phyloP scores from a whole-genome alignment of 768 basidiomycete species.

The Trametes punicea region DNA sequence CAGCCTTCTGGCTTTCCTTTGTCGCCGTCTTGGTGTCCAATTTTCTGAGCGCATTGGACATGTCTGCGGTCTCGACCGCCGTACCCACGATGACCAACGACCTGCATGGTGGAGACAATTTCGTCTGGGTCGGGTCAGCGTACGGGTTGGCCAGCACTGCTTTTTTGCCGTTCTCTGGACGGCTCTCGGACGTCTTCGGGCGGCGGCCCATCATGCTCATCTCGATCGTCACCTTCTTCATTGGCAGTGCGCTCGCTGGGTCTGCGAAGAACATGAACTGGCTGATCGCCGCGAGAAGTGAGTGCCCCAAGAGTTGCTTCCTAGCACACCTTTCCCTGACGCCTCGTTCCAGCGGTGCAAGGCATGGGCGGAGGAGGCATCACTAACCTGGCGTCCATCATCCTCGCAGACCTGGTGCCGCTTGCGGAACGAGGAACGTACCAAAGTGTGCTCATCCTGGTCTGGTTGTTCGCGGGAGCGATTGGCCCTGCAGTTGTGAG shows the following conservation, averaged over 20 bases:
- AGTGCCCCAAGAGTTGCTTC: neutral
- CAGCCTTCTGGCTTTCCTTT: conserved; percentile 6
- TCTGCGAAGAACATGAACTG: conserved; percentile 37
- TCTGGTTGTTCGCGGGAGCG: conserved; percentile 5
- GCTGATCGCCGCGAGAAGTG: conserved; percentile 35
- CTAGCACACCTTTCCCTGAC: no score
- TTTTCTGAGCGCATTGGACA: conserved; percentile 13
- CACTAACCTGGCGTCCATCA: conserved; percentile 21
- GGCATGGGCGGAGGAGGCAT: conserved; percentile 28
- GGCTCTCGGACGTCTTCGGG: conserved; percentile 28
- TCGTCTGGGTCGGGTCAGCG: conserved; percentile 29
- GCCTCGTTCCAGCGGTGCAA: conserved; percentile 25
- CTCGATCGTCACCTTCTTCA: conserved; percentile 32
- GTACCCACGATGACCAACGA: conserved; percentile 1
- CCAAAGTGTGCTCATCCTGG: conserved; percentile 11
- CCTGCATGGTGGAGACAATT: conserved; percentile 21
- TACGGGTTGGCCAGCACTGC: conserved; percentile 36
- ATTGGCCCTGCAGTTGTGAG: conserved; percentile 28
- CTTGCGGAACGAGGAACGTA: conserved; percentile 33
- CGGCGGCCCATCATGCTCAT: conserved; percentile 31
- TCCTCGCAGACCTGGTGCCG: conserved; percentile 25
- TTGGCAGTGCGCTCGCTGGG: conserved; percentile 41
- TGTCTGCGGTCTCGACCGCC: conserved; percentile 4
- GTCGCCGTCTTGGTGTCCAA: neutral
- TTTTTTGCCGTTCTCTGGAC: conserved; percentile 28